These are phyloP conservation scores for Microbotryum scabiosae DNA, from an alignment of 1,284 basidiomycete genomes.

Conservation along the genomic window DNA sequence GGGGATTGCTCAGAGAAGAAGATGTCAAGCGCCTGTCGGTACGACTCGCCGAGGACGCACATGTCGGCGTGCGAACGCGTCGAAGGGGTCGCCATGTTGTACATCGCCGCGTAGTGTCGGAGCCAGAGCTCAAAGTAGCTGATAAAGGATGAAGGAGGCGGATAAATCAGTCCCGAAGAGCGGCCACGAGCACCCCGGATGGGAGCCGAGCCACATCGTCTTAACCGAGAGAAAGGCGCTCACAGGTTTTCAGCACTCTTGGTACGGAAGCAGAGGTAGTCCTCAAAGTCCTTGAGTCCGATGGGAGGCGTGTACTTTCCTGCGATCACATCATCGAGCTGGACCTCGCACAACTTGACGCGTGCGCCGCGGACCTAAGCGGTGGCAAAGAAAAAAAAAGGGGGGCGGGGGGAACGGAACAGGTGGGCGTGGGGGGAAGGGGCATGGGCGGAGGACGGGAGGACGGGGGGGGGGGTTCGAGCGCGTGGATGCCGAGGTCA, in stretches of 20 bases:
- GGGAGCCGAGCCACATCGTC: slow-evolving; percentile 8
- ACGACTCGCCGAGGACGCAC: slow-evolving; percentile 12
- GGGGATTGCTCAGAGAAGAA: slow-evolving; percentile 20
- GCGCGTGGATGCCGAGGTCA: no score
- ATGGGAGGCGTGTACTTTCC: slow-evolving; percentile 19
- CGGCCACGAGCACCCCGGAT: not conserved
- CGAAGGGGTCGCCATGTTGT: not conserved
- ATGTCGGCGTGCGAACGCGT: slow-evolving; percentile 8
- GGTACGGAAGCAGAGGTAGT: slow-evolving; percentile 21
- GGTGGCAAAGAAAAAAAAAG: not conserved
- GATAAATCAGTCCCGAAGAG: not conserved
- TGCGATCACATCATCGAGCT: slow-evolving; percentile 17
- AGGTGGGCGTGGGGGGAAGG: no score
- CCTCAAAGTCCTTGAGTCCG: slow-evolving; percentile 25
- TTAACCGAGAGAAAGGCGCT: not conserved
- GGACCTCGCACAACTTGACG: slow-evolving; percentile 23
- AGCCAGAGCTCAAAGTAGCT: slow-evolving; percentile 15
- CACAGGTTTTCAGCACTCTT: slow-evolving; percentile 1
- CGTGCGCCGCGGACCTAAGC: slow-evolving; percentile 13
- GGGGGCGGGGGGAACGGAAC: no score
- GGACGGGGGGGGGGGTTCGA: no score
- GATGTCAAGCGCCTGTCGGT: slow-evolving; percentile 19
- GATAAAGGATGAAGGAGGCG: not conserved
- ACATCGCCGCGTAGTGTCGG: slow-evolving; percentile 14
- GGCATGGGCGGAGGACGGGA: no score